Conservation (phyloP, 441 rosid species). For the Eugenia klotzschiana region DNA sequence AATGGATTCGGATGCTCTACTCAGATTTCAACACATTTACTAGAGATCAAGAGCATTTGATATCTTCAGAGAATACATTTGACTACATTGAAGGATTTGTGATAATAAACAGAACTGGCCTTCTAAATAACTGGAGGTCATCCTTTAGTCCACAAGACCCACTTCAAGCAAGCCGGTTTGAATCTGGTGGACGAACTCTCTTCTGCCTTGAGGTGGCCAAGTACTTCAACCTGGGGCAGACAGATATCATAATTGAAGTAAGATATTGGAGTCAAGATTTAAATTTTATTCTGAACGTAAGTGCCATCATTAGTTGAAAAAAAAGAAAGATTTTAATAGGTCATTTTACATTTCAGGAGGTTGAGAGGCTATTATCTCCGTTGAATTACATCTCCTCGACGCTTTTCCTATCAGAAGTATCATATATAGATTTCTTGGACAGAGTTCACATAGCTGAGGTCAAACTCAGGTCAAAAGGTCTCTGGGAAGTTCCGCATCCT, state of each 20-base stretch:
- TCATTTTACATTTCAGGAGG: slow-evolving; percentile 38
- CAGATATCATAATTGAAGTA: slow-evolving; percentile 39
- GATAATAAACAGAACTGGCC: slow-evolving; percentile 67
- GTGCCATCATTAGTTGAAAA: neutral
- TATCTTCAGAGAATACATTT: slow-evolving; percentile 39
- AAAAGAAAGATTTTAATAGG: neutral
- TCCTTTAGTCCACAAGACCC: slow-evolving; percentile 74
- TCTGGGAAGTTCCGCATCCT: slow-evolving; percentile 97
- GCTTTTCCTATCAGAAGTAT: slow-evolving; percentile 58
- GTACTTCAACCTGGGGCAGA: slow-evolving; percentile 34
- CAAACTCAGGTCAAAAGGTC: slow-evolving; percentile 62
- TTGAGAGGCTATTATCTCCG: slow-evolving; percentile 35
- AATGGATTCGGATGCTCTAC: slow-evolving; percentile 86
- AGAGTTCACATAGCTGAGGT: slow-evolving; percentile 81
- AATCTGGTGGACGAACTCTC: slow-evolving; percentile 61
- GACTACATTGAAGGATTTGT: slow-evolving; percentile 91
- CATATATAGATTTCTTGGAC: slow-evolving; percentile 71
- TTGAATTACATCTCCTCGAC: slow-evolving; percentile 62
- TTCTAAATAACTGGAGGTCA: slow-evolving; percentile 68
- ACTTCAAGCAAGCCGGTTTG: slow-evolving; percentile 55
- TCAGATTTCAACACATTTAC: slow-evolving; percentile 55
- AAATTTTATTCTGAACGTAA: neutral
- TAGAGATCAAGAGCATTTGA: slow-evolving; percentile 66
- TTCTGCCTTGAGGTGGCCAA: slow-evolving; percentile 82
- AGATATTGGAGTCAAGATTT: neutral